These are phyloP conservation scores for Elongisporangium senticosum DNA, from an alignment of 352 stramenopile genomes.

Conservation along the genomic window DNA sequence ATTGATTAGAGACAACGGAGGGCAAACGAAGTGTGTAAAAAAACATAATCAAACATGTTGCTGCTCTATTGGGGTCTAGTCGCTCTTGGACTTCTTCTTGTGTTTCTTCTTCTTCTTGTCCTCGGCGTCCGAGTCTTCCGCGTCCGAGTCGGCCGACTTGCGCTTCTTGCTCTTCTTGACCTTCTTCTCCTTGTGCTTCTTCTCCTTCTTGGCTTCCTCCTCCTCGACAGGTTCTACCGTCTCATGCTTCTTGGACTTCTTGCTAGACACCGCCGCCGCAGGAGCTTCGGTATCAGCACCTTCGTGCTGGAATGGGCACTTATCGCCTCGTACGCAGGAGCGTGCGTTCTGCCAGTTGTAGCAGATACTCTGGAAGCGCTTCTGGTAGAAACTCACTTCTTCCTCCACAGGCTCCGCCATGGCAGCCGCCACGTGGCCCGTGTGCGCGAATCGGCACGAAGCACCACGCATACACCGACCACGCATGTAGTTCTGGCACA, in stretches of 20 bases:
- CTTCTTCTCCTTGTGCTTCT: slow-evolving; percentile 8
- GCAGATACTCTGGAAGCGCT: slow-evolving; percentile 57
- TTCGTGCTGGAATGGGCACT: slow-evolving; percentile 50
- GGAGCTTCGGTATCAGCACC: background rate
- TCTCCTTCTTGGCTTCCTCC: slow-evolving; percentile 1
- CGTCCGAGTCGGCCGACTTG: slow-evolving; percentile 1
- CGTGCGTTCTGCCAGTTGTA: slow-evolving; percentile 55
- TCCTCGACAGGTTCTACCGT: background rate
- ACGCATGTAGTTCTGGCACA: slow-evolving; percentile 48
- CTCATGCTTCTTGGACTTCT: slow-evolving; percentile 2
- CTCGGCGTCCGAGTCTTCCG: slow-evolving; percentile 7
- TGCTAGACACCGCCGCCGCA: background rate
- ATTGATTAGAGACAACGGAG: slow-evolving; percentile 14
- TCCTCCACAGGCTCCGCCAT: slow-evolving; percentile 25
- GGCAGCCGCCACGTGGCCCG: slow-evolving; percentile 12
- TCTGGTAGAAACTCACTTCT: slow-evolving; percentile 55
- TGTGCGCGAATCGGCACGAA: slow-evolving; percentile 56
- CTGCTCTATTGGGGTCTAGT: background rate
- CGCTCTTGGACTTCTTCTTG: slow-evolving; percentile 11
- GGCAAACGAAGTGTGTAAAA: background rate
- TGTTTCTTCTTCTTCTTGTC: slow-evolving; percentile 6
- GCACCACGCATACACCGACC: slow-evolving; percentile 38
- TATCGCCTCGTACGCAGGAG: slow-evolving; percentile 32
- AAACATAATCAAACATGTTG: background rate
- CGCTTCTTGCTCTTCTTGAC: slow-evolving; percentile 10